Conservation (phyloP, 164 flowering plant species). For the Magnolia changhungtana region DNA sequence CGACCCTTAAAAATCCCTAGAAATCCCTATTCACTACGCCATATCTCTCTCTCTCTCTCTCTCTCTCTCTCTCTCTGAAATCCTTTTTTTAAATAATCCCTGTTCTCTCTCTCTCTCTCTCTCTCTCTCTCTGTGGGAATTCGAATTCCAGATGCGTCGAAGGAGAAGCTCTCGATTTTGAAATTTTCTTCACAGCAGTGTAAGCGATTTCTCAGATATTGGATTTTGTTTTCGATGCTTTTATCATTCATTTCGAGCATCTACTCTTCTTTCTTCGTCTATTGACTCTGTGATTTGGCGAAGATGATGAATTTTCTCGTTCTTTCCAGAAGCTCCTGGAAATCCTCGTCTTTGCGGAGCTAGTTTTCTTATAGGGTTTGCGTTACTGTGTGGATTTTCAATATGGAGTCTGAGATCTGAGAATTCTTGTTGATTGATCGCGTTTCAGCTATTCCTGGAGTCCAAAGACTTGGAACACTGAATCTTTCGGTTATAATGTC, state of each 20-base stretch:
- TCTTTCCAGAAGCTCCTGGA: neutral
- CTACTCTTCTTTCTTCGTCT: neutral
- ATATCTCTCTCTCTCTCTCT: slow-evolving; percentile 5
- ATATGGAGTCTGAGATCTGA: neutral
- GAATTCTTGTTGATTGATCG: neutral
- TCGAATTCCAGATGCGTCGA: slow-evolving; percentile 24
- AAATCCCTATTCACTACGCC: slow-evolving; percentile 9
- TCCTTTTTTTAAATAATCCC: slow-evolving; percentile 4
- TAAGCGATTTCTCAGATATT: slow-evolving; percentile 4
- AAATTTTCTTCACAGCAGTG: slow-evolving; percentile 3
- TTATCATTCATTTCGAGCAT: neutral
- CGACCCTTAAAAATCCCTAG: neutral
- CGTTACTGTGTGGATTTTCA: neutral
- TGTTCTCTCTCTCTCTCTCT: neutral
- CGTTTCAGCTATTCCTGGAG: neutral
- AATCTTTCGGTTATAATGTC: neutral
- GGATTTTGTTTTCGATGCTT: neutral
- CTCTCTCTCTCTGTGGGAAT: slow-evolving; percentile 4
- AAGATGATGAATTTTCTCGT: neutral
- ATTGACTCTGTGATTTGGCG: neutral
- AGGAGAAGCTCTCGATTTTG: slow-evolving; percentile 13
- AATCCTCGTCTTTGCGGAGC: neutral
- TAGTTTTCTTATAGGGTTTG: neutral
- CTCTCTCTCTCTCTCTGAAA: neutral
- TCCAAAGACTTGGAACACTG: neutral